These are phyloP conservation scores for Lentinula aciculospora DNA, from an alignment of 768 basidiomycete genomes.

Conservation along the genomic window DNA sequence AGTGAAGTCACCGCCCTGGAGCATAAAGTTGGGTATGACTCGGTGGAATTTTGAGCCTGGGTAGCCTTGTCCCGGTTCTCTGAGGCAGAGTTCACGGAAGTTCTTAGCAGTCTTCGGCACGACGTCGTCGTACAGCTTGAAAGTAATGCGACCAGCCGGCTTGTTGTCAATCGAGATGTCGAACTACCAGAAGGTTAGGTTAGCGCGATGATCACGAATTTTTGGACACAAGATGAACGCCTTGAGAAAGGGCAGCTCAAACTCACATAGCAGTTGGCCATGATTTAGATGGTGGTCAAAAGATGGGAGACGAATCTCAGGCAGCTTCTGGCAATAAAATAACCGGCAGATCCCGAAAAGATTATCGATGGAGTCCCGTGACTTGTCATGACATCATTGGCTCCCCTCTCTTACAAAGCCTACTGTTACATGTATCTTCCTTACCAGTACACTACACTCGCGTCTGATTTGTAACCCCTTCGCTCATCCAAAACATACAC, in stretches of 20 bases:
- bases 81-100: slow-evolving; percentile 76
- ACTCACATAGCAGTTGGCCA: slow-evolving; percentile 8
- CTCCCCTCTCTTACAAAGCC: neutral
- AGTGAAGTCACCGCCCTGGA: slow-evolving; percentile 87
- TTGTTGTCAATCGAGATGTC: slow-evolving; percentile 55
- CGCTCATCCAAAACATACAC: slow-evolving; percentile 38
- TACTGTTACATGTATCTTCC: no score
- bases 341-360: neutral
- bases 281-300: slow-evolving; percentile 2
- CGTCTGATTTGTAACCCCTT: slow-evolving; percentile 26
- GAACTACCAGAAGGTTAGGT: slow-evolving; percentile 36
- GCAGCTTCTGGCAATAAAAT: neutral
- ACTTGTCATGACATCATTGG: neutral
- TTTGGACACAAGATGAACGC: neutral
- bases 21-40: slow-evolving; percentile 98
- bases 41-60: slow-evolving; percentile 63
- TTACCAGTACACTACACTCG: neutral
- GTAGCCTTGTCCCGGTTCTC: slow-evolving; percentile 69
- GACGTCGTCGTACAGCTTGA: slow-evolving; percentile 77
- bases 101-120: slow-evolving; percentile 80
- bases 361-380: neutral
- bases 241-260: neutral
- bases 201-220: neutral
- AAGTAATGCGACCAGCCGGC: slow-evolving; percentile 66
- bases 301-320: neutral